Base-by-base conservation (phyloP, 2,329 filamentous ascomycete genomes). In the Scorias spongiosa region DNA sequence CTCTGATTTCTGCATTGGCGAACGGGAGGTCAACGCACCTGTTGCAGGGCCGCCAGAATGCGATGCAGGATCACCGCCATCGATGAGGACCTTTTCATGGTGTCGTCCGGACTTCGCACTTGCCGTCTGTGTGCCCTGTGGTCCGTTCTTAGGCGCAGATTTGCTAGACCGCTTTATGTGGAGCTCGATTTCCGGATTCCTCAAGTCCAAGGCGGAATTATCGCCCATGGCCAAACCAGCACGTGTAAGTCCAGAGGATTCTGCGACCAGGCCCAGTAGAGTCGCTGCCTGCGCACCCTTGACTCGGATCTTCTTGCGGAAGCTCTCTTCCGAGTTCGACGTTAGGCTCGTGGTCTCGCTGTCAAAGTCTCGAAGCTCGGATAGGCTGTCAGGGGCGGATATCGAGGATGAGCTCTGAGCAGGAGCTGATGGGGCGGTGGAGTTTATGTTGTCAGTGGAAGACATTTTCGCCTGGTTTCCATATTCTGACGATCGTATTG, bases 201-300 rank as follows among this genome's bases (percentile, higher is more conserved):
- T 15, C 32, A 36, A 15, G 12, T 36, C 12, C n/a, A 28, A 9
- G 12, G 32, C 14, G 6, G 32, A 26, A 18, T 15, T 32, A 17
- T 29, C 15, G 5, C 32, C 32, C 32, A 36, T 36, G 12, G 32
- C 32, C 11, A 36, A 36, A n/a, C 29, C 15, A 28, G 32, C 38
- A 11, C n/a, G 8, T 9, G 15, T 34, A 15, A n/a, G 34, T 6
- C 30, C 2, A 12, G 32, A 12, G 9, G 32, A 36, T 9, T 36
- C 32, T 12, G 32, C 32, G 9, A 36, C 32, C 32, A 56, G 44
- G 8, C 52, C 54, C 29, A 58, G 52, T 29, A 57, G 44, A 39
- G 52, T 51, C 4, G 54, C 56, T 10, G 54, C 53, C 42, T 56
- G 57, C 15, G 48, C 48, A 29, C 52, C 53, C 26, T 54, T 52